Evolutionary conservation across 129 eudicot species (phyloP).

Genomic region (Artemisia argyi): DNA sequence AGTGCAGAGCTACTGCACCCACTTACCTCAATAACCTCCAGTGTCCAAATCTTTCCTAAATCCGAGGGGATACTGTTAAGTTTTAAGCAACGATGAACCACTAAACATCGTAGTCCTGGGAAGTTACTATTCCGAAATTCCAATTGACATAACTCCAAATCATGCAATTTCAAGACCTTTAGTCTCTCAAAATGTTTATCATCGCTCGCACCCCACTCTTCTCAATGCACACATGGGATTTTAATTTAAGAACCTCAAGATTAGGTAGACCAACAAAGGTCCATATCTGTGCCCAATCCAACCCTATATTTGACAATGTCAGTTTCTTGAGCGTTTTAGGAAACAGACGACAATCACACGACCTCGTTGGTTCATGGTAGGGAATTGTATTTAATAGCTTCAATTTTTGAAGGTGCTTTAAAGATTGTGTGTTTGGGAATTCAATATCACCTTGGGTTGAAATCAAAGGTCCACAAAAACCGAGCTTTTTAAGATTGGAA

Average conservation of each 20-base stretch:
- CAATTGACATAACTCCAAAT: background rate
- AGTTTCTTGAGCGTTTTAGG: constrained; percentile 27
- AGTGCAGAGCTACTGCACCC: background rate
- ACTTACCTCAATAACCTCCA: background rate
- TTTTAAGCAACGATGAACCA: background rate
- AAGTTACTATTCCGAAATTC: background rate
- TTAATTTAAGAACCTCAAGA: constrained; percentile 8
- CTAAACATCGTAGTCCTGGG: background rate
- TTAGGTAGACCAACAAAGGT: constrained; percentile 37
- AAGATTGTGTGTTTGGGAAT: constrained; percentile 11
- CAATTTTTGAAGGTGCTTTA: background rate
- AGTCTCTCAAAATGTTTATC: background rate
- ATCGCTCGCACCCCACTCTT: background rate
- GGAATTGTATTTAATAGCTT: constrained; percentile 1
- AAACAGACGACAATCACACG: constrained; percentile 11
- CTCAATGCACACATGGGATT: background rate
- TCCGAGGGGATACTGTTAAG: background rate
- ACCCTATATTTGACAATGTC: constrained; percentile 34
- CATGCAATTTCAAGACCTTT: background rate
- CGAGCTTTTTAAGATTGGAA: constrained; percentile 19
- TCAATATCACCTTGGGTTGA: background rate
- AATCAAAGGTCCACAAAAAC: constrained; percentile 7
- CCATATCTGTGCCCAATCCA: constrained; percentile 48
- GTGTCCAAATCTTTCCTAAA: background rate
- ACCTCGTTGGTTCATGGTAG: background rate